Evolutionary conservation across 1,284 basidiomycete genomes (phyloP).

Genomic region (Pyrrhoderma lamaoense): DNA sequence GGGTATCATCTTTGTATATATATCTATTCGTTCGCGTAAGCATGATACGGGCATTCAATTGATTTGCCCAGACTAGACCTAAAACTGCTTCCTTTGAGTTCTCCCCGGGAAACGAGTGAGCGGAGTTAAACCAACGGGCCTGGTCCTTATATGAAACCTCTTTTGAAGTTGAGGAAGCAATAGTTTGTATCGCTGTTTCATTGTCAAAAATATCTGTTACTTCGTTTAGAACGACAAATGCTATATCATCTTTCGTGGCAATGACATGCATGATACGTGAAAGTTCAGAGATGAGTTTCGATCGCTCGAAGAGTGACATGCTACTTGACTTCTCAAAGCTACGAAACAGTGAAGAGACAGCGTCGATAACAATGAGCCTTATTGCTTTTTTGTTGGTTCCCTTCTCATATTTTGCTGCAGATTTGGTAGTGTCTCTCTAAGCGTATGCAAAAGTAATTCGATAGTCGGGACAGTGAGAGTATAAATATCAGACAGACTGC

Average conservation of each 20-base stretch:
- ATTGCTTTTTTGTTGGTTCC: slow-evolving; percentile 37
- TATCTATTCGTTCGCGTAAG: slow-evolving; percentile 69
- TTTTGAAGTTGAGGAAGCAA: slow-evolving; percentile 21
- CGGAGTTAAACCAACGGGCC: slow-evolving; percentile 67
- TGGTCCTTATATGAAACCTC: slow-evolving; percentile 65
- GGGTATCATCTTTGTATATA: slow-evolving; percentile 41
- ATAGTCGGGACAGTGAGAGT: slow-evolving; percentile 54
- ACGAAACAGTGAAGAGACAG: slow-evolving; percentile 76
- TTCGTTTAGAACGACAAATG: slow-evolving; percentile 81
- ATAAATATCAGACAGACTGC: slow-evolving; percentile 61
- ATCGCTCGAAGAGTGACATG: slow-evolving; percentile 58
- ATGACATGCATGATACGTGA: slow-evolving; percentile 61
- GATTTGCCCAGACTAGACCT: slow-evolving; percentile 88
- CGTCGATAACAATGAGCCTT: slow-evolving; percentile 73
- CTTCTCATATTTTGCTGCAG: slow-evolving; percentile 39
- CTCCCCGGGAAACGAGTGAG: slow-evolving; percentile 48
- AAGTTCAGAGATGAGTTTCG: slow-evolving; percentile 59
- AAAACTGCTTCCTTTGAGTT: slow-evolving; percentile 70
- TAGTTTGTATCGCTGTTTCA: neutral
- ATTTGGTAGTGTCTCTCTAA: slow-evolving; percentile 56
- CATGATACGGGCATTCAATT: slow-evolving; percentile 78
- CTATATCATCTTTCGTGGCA: slow-evolving; percentile 55
- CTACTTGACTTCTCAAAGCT: slow-evolving; percentile 47
- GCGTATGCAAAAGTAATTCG: slow-evolving; percentile 56
- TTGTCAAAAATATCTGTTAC: slow-evolving; percentile 65